phyloP scores from a whole-genome alignment of 2,329 filamentous ascomycete species.

The Pseudogymnoascus sp. region DNA sequence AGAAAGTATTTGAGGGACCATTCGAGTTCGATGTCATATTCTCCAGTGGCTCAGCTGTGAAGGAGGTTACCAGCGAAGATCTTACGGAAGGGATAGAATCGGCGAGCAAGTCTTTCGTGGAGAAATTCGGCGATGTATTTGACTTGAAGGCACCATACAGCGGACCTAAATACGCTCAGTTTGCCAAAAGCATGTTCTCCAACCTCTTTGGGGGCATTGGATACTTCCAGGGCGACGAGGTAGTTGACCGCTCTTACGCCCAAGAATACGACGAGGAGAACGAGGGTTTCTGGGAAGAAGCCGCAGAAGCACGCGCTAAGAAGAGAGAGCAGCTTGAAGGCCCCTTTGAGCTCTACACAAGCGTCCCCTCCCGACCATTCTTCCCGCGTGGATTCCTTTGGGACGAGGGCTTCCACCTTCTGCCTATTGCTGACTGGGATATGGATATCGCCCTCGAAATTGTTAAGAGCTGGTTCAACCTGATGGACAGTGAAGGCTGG shows the following conservation, averaged over 20 bases:
- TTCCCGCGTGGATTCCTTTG: conserved; percentile 95
- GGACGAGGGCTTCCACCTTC: conserved; percentile 95
- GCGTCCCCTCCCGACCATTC: conserved; percentile 86
- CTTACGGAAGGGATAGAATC: conserved; percentile 61
- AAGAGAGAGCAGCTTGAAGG: conserved; percentile 64
- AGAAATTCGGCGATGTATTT: conserved; percentile 66
- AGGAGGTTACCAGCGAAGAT: conserved; percentile 48
- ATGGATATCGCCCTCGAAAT: conserved; percentile 80
- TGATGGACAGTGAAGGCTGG: conserved; percentile 97
- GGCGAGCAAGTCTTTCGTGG: conserved; percentile 58
- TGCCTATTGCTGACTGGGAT: conserved; percentile 91
- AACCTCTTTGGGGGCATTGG: conserved; percentile 91
- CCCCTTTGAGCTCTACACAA: conserved; percentile 82
- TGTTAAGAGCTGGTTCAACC: conserved; percentile 87
- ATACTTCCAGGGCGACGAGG: conserved; percentile 82
- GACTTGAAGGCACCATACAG: conserved; percentile 68
- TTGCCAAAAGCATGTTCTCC: conserved; percentile 85
- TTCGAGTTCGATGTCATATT: conserved; percentile 94
- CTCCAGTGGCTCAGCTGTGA: conserved; percentile 62
- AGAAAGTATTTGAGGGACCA: conserved; percentile 81
- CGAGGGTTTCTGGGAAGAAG: conserved; percentile 91
- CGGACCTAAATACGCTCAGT: conserved; percentile 61
- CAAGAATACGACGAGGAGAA: conserved; percentile 90
- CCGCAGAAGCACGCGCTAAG: conserved; percentile 66
- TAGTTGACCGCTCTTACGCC: conserved; percentile 88